Percentiles rank a stretch among this genome's conserved stretches.
Evolutionary conservation across 345 rosid species (phyloP).

Genomic region (Citrus sinensis): DNA sequence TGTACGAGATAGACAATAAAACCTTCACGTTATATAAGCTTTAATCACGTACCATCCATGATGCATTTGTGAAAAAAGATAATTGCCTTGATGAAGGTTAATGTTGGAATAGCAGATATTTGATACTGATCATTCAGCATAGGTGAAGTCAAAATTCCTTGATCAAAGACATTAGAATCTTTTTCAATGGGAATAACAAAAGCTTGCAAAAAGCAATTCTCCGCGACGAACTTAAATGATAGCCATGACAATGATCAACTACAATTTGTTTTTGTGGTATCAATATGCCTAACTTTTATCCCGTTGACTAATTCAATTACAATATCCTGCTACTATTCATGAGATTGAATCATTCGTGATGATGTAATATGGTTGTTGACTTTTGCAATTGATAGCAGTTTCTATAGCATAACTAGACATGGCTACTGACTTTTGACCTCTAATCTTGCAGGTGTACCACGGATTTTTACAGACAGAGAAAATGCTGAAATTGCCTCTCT

Average conservation of each 20-base stretch:
- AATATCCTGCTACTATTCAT: neutral
- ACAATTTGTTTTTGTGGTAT: neutral
- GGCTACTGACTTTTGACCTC: neutral
- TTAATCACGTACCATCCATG: neutral
- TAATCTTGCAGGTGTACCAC: conserved; percentile 62
- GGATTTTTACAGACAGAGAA: conserved; percentile 66
- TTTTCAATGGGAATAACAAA: neutral
- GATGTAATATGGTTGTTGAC: neutral
- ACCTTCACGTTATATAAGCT: neutral
- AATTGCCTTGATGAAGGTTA: neutral
- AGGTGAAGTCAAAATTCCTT: neutral
- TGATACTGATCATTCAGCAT: neutral
- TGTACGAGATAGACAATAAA: neutral
- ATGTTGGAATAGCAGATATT: neutral
- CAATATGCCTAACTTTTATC: neutral
- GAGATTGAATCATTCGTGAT: neutral
- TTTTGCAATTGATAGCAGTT: neutral
- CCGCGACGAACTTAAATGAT: neutral
- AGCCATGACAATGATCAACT: neutral
- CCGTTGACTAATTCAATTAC: neutral
- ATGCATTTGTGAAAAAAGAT: neutral
- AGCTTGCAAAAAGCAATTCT: neutral
- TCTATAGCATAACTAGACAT: neutral
- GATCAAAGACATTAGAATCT: neutral
- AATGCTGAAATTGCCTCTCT: conserved; percentile 57